Evolutionary conservation across 108 stramenopile genomes (phyloP), one percentile per base, ranked within the genome.

Genomic region (Cylindrotheca closterium): DNA sequence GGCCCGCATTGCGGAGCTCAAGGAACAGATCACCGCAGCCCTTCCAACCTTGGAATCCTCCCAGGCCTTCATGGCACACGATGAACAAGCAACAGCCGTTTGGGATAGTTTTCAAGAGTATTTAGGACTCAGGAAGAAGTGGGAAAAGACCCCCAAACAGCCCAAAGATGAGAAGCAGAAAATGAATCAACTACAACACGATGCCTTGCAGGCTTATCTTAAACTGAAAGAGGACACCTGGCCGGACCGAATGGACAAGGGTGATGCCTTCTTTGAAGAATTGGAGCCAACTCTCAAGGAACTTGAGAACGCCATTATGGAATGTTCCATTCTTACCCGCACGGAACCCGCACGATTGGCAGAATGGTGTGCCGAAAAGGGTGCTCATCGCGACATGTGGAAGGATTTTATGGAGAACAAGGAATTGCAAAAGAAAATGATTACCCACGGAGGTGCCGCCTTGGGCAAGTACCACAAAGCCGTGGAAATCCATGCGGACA

Each of bases 261-360:
- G 33, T 10, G 30, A 56, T 22, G 37, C 52, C 1, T 27, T 34
- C 21, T 42, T 46, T 42, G 34, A 67, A 4, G 4, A 12, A 3
- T 18, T 22, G 57, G 59, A 59, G 51, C 10, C 15, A 7, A 27
- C 48, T 27, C 30, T 34, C 1, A 5, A 7, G 29, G 53, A 37
- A 21, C 26, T 74, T 21, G 37, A 42, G 15, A 42, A 42, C 7
- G 37, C 7, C 15, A 42, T 42, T 42, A 37, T 74, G 54, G 66
- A 67, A 53, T 74, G 66, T 47, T 67, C 73, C 2, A 31, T 67
- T 4, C 33, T 74, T 24, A 28, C 67, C 7, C 66, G 67, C 25
- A 33, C 60, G 1, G 59, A 46, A 17, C 73, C 73, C 27, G 55
- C 55, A 63, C 32, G 26, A 19, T 50, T 74, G 17, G 59, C 66